Evolutionary conservation across 2,329 filamentous ascomycete species (phyloP), one percentile per base, ranked within the genome.

Genomic region (Hypoxylon sp.): DNA sequence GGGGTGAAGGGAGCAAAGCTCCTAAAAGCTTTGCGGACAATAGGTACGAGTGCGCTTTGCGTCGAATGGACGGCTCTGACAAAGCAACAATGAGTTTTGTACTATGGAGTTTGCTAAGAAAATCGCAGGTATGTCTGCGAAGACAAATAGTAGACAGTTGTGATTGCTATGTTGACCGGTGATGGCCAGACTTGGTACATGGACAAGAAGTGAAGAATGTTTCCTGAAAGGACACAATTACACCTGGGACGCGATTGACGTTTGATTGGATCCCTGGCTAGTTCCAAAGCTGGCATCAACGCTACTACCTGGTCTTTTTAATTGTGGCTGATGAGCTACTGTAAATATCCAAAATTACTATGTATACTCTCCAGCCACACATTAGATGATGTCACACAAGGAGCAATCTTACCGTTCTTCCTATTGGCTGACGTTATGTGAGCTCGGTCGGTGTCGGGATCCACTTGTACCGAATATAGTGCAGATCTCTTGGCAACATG

Each of bases 221-320:
- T 68, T 31, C 48, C 29, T 70, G 67, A 77, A 77, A 82, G 80
- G 80, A 82, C 80, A 83, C 80, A 80, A 82, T 74, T 75, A 67
- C 62, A 64, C 47, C 66, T 62, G 59, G 59, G 60, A 75, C 80
- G 80, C 81, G 81, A 80, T 79, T 80, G 75, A 76, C 75, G 72
- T 78, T 72, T 78, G 73, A 81, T 81, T 81, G 80, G 72, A 74
- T 71, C 74, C 72, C 73, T 73, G 62, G 63, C 54, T 61, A 42
- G 29, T 44, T n/a, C 14, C 39, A 5, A 42, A 42, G 39, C n/a
- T n/a, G n/a, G n/a, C 39, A 17, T 44, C 26, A 26, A 22, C 22
- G 31, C 59, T 52, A 54, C 59, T 52, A 54, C 51, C 48, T 57
- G 53, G 37, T 54, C 42, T 54, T 54, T 50, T 50, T 42, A 50